Base-by-base conservation (phyloP, 2,329 filamentous ascomycete genomes). In the Tolypocladium nubicola region DNA sequence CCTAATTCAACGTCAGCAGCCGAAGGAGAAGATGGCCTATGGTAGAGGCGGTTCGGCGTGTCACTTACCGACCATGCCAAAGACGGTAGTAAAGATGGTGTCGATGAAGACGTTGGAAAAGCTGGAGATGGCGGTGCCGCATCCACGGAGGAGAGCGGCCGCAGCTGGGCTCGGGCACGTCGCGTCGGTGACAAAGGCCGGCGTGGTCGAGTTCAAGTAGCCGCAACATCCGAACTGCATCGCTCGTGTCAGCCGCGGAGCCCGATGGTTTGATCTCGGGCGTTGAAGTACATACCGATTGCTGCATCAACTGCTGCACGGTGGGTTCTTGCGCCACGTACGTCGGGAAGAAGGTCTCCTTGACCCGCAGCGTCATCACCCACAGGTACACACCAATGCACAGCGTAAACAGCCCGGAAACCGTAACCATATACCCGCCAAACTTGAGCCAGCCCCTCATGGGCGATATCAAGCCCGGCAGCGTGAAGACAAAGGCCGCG, bases 201-300 rank as follows among this genome's bases (percentile, higher is more conserved):
- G 87, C 14, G 82, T 79, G 5, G 85, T 87, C 70, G 80, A 83
- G 73, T 91, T 90, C 64, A 82, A 74, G 74, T 89, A 94, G 60
- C 89, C 89, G 65, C 89, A 94, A 81, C 89, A 94, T 64, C 83
- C 70, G 69, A 93, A 92, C 84, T 90, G 66, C 1, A 52, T 16
- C 26, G 4, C 19, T 10, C 30, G 19, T 21, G 40, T 13, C 9
- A 33, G 16, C 16, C 40, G 58, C 4, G 50, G 55, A 13, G 40
- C 19, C n/a, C 5, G 30, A 4, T 9, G 2, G 3, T 33, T n/a
- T n/a, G 1, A 8, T 21, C 13, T 40, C 21, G 16, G 16, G 2
- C 2, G 7, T 13, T 40, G 10, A n/a, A 11, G 38, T 1, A 35
- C 80, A 56, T 74, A 90, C 87, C 67, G 81, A 77, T 64, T 82